Percentiles rank a stretch among this genome's conserved stretches.
These are phyloP conservation scores for Fennellomyces sp. DNA, from an alignment of 371 early-diverging fungal species.

Conservation along the genomic window DNA sequence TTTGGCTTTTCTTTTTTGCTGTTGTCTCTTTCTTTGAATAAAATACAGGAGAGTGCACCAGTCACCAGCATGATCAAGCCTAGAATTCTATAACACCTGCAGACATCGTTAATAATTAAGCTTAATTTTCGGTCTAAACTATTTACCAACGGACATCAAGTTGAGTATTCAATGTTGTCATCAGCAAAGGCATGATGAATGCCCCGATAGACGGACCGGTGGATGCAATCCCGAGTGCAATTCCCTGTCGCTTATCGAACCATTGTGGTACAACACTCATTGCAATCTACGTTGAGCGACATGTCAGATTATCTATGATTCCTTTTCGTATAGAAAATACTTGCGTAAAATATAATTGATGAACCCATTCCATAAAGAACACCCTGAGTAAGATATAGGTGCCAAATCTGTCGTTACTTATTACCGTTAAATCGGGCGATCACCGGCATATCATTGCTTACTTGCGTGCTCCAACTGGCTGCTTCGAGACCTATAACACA, in stretches of 20 bases:
- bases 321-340: background rate
- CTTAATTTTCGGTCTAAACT: too few relatives aligned
- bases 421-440: background rate
- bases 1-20: slow-evolving; percentile 6
- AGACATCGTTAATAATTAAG: background rate
- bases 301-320: background rate
- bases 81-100: slow-evolving; percentile 33
- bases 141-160: slow-evolving; percentile 54
- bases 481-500: slow-evolving; percentile 17
- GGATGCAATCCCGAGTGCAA: slow-evolving; percentile 75
- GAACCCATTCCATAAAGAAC: slow-evolving; percentile 61
- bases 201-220: slow-evolving; percentile 76
- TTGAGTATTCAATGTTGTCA: slow-evolving; percentile 48
- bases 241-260: slow-evolving; percentile 62
- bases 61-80: slow-evolving; percentile 42
- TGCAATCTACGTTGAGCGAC: slow-evolving; percentile 13
- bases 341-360: slow-evolving; percentile 40
- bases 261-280: slow-evolving; percentile 66
- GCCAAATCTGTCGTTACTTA: slow-evolving; percentile 42
- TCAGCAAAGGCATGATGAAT: slow-evolving; percentile 60
- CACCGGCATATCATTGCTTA: background rate
- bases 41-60: slow-evolving; percentile 20
- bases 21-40: slow-evolving; percentile 31
- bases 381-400: slow-evolving; percentile 66
- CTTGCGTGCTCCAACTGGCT: slow-evolving; percentile 27